Evolutionary conservation across 2,329 filamentous ascomycete species (phyloP).

Genomic region (Colletotrichum horii): DNA sequence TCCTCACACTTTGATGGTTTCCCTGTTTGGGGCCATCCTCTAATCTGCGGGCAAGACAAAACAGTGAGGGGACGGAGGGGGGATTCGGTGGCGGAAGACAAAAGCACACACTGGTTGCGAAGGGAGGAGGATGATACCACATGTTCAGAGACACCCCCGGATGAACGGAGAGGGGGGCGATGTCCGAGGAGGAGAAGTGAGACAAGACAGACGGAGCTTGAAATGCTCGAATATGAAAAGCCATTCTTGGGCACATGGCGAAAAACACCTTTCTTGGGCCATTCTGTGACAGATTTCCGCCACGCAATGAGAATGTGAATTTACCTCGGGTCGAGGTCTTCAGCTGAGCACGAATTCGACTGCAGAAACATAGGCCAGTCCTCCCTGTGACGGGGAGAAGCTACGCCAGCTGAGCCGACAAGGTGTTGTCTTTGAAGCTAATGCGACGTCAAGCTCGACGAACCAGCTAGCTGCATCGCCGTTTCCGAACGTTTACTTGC

Average conservation of each 20-base stretch:
- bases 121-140: conserved; percentile 22
- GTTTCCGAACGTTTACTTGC: background rate
- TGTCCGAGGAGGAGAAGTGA: background rate
- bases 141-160: background rate
- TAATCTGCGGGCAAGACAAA: conserved; percentile 8
- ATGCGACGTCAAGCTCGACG: background rate
- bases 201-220: background rate
- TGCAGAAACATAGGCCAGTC: background rate
- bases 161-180: background rate
- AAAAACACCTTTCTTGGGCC: background rate
- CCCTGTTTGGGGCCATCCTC: background rate
- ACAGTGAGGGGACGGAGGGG: background rate
- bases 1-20: background rate
- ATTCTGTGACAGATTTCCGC: background rate
- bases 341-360: background rate
- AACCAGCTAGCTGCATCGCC: background rate
- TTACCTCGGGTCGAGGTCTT: background rate
- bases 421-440: background rate
- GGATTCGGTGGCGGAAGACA: background rate
- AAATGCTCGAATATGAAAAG: conserved; percentile 20
- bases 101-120: background rate
- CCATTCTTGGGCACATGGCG: conserved; percentile 13
- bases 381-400: background rate
- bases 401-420: no score
- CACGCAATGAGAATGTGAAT: background rate